phyloP scores from a whole-genome alignment of 179 eudicot genomes.

The Camellia oleifera region DNA sequence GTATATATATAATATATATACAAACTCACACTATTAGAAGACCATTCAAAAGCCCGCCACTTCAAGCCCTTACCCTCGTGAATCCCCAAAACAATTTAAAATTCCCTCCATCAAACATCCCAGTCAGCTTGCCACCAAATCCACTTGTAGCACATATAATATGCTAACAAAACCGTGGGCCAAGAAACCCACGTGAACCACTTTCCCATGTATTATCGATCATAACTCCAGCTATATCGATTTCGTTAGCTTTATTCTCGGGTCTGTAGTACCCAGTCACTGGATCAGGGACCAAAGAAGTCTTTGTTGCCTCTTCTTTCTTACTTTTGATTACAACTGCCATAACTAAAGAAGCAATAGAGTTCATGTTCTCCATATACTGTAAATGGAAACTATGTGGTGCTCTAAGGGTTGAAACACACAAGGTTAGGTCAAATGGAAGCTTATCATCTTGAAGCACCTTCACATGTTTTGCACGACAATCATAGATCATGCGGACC shows the following conservation, averaged over 20 bases:
- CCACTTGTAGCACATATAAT: no score
- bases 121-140: no score
- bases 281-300: slow-evolving; percentile 85
- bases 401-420: slow-evolving; percentile 90
- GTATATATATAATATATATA: no score
- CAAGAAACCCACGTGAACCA: no score
- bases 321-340: slow-evolving; percentile 58
- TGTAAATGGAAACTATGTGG: slow-evolving; percentile 88
- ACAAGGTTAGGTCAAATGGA: slow-evolving; percentile 67
- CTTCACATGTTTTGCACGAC: slow-evolving; percentile 64
- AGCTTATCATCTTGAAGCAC: slow-evolving; percentile 77
- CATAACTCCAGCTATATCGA: slow-evolving; percentile 44
- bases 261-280: slow-evolving; percentile 51
- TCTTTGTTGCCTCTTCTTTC: slow-evolving; percentile 20
- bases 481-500: slow-evolving; percentile 89
- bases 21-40: no score
- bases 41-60: no score
- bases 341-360: slow-evolving; percentile 91
- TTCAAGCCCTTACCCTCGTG: no score
- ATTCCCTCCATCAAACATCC: no score
- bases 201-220: no score
- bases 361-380: slow-evolving; percentile 92
- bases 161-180: no score
- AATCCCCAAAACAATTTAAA: no score
- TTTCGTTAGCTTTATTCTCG: slow-evolving; percentile 26